These are phyloP conservation scores for Fulvia fulva DNA, from an alignment of 2,329 filamentous ascomycete species.

Conservation along the genomic window DNA sequence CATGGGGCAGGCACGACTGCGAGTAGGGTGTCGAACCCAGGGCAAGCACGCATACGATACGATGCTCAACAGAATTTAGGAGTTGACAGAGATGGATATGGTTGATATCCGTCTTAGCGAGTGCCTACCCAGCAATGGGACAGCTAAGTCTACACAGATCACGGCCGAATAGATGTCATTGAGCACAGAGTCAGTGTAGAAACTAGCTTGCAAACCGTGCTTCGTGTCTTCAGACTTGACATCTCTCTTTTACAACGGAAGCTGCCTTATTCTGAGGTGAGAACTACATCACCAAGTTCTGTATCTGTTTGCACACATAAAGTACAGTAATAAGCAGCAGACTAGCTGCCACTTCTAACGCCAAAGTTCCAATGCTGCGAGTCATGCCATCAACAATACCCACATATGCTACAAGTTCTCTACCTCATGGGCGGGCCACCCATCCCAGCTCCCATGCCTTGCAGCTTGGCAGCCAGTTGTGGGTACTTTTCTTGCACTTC, in stretches of 20 bases:
- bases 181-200: too few relatives aligned
- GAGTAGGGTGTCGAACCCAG: slow-evolving; percentile 1
- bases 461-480: slow-evolving; percentile 45
- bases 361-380: background rate
- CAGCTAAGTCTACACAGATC: too few relatives aligned
- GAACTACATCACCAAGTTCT: background rate
- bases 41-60: background rate
- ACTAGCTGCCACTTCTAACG: background rate
- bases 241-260: too few relatives aligned
- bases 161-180: too few relatives aligned
- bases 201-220: too few relatives aligned
- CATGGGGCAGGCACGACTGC: background rate
- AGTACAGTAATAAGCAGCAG: background rate
- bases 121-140: too few relatives aligned
- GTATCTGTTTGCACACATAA: slow-evolving; percentile 4
- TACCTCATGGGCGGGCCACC: slow-evolving; percentile 19
- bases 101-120: too few relatives aligned
- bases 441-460: slow-evolving; percentile 30
- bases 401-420: background rate
- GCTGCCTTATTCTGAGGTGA: background rate
- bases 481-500: slow-evolving; percentile 60
- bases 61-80: slow-evolving; percentile 1
- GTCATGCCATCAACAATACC: background rate
- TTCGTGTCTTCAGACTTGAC: too few relatives aligned
- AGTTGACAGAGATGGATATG: slow-evolving; percentile 5